Percentiles rank a stretch among this genome's conserved stretches.
These are phyloP conservation scores for Skeletonema marinoi DNA, from an alignment of 108 stramenopile species.

Conservation along the genomic window DNA sequence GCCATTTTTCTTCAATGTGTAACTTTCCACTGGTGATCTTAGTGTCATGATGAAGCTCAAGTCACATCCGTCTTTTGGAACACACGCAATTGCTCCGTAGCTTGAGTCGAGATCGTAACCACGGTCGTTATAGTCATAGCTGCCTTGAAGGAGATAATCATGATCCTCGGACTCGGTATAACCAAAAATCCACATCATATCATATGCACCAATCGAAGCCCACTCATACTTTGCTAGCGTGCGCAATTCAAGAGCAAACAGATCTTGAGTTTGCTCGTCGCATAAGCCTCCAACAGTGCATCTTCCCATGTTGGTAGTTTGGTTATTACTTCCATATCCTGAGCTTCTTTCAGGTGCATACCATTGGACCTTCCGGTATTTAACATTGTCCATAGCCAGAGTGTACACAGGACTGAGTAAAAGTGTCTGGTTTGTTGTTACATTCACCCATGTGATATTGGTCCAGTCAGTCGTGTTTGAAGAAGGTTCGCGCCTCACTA, in stretches of 20 bases:
- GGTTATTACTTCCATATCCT: background rate
- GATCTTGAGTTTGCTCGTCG: background rate
- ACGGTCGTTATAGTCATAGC: background rate
- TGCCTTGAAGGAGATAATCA: background rate
- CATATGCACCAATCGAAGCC: background rate
- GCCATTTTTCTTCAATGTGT: background rate
- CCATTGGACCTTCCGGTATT: background rate
- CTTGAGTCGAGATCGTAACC: background rate
- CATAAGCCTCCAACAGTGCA: background rate
- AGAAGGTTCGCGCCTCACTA: too few relatives aligned
- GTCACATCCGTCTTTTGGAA: background rate
- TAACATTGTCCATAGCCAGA: background rate
- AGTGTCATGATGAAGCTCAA: background rate
- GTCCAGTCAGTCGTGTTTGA: too few relatives aligned
- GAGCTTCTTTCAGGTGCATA: too few relatives aligned
- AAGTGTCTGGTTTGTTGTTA: background rate
- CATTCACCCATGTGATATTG: background rate
- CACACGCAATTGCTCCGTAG: background rate
- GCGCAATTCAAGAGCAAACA: background rate
- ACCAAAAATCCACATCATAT: background rate
- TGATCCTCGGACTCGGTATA: background rate
- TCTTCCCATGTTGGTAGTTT: constrained; percentile 2
- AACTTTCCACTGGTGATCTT: background rate
- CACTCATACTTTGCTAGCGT: background rate
- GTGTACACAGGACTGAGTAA: background rate